Evolutionary conservation across 2,329 filamentous ascomycete genomes (phyloP).

Genomic region (Harringtonia aguacate): DNA sequence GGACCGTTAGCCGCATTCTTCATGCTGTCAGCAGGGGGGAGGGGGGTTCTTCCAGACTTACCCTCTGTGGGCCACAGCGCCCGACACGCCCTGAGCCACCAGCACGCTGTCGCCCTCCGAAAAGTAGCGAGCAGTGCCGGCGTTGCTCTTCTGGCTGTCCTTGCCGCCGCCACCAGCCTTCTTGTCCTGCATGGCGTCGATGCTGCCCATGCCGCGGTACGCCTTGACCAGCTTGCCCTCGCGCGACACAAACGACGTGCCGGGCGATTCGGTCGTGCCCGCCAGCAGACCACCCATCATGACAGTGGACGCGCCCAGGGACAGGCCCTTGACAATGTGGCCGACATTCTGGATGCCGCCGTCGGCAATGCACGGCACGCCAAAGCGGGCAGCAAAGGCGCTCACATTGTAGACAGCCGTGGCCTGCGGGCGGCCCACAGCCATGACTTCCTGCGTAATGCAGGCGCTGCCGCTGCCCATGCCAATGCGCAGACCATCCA

Average conservation of each 20-base stretch:
- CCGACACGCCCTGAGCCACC: slow-evolving; percentile 93
- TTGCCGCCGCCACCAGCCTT: slow-evolving; percentile 70
- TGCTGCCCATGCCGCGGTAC: slow-evolving; percentile 97
- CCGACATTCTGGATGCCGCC: slow-evolving; percentile 97
- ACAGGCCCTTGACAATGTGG: slow-evolving; percentile 96
- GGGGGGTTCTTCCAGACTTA: slow-evolving; percentile 24
- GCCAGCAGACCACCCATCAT: slow-evolving; percentile 99
- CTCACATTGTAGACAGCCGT: slow-evolving; percentile 86
- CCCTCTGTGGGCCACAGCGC: slow-evolving; percentile 68
- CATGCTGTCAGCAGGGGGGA: too few relatives aligned
- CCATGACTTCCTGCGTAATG: slow-evolving; percentile 99
- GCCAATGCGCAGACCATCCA: slow-evolving; percentile 92
- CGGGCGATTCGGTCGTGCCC: slow-evolving; percentile 93
- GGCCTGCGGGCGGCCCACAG: slow-evolving; percentile 91
- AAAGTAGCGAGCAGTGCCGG: slow-evolving; percentile 95
- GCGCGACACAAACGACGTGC: slow-evolving; percentile 89
- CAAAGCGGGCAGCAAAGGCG: slow-evolving; percentile 81
- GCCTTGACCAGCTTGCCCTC: slow-evolving; percentile 98
- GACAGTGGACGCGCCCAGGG: slow-evolving; percentile 85
- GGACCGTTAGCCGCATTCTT: not conserved
- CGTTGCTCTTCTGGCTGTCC: slow-evolving; percentile 73
- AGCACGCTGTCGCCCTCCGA: slow-evolving; percentile 91
- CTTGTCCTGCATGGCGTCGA: slow-evolving; percentile 99
- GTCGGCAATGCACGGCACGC: slow-evolving; percentile 95
- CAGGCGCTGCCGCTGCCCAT: slow-evolving; percentile 98